Conservation (phyloP, 495 filamentous ascomycete species). For the Beverwykella pulmonaria region DNA sequence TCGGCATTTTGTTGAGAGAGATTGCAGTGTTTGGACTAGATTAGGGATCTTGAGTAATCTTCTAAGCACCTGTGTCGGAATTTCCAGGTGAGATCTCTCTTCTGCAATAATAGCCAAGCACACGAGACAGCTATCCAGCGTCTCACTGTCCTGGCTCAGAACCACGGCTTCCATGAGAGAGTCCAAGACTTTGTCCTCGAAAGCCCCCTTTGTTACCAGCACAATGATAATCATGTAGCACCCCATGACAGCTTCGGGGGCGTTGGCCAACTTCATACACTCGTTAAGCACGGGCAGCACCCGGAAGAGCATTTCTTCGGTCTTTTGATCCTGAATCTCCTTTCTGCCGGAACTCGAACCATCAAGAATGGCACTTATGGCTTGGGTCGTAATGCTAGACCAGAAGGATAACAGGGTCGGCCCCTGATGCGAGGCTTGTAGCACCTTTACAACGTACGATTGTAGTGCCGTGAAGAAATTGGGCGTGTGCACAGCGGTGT, state of each 20-base stretch:
- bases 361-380: constrained; percentile 78
- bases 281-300: constrained; percentile 76
- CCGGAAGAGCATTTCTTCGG: constrained; percentile 75
- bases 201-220: constrained; percentile 74
- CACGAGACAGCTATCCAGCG: constrained; percentile 70
- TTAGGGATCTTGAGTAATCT: constrained; percentile 62
- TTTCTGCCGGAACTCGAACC: constrained; percentile 69
- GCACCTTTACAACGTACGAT: constrained; percentile 69
- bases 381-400: constrained; percentile 80
- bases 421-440: constrained; percentile 68
- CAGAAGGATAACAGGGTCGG: constrained; percentile 82
- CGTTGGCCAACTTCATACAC: constrained; percentile 69
- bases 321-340: constrained; percentile 53
- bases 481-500: constrained; percentile 72
- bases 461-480: constrained; percentile 73
- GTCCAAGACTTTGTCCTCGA: constrained; percentile 73
- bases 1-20: constrained; percentile 65
- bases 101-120: constrained; percentile 81
- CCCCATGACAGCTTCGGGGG: constrained; percentile 75
- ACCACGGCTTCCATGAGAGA: constrained; percentile 86
- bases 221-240: constrained; percentile 89
- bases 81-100: constrained; percentile 55
- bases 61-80: constrained; percentile 70
- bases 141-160: constrained; percentile 71
- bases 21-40: constrained; percentile 59